These are phyloP conservation scores for Toxoplasma gondii DNA, from an alignment of 169 alveolate species.

Conservation along the genomic window DNA sequence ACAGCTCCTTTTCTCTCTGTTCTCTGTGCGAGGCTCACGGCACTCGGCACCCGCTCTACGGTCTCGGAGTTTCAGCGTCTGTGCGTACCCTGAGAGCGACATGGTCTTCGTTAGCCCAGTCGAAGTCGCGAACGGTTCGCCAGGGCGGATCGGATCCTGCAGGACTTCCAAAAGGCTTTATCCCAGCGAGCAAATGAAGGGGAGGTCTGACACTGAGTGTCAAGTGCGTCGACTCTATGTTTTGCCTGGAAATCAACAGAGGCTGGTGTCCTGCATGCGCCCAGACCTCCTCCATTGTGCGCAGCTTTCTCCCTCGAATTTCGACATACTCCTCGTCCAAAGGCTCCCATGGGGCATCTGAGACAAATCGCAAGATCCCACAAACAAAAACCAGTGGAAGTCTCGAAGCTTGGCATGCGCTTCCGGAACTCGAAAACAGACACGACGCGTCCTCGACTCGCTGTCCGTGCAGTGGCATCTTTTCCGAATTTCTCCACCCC, in stretches of 20 bases:
- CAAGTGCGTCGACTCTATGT: not conserved
- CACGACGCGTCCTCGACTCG: too few relatives aligned
- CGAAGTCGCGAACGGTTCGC: conserved; percentile 23
- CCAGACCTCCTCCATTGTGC: not conserved
- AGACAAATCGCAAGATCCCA: not conserved
- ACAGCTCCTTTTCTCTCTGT: too few relatives aligned
- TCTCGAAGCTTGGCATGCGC: too few relatives aligned
- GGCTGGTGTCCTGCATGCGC: conserved; percentile 15
- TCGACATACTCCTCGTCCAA: conserved; percentile 5
- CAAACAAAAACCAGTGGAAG: too few relatives aligned
- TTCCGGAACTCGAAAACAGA: too few relatives aligned
- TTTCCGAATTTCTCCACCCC: too few relatives aligned
- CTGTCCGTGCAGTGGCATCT: too few relatives aligned
- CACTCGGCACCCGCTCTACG: too few relatives aligned
- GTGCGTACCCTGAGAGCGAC: conserved; percentile 32
- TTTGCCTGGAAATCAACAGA: conserved; percentile 1
- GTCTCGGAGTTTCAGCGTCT: too few relatives aligned
- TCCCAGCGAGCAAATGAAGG: not conserved
- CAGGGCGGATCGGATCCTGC: conserved; percentile 15
- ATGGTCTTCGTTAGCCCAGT: conserved; percentile 51
- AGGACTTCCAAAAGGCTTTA: not conserved
- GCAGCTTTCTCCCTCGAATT: conserved; percentile 12
- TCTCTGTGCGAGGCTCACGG: too few relatives aligned
- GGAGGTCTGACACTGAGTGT: not conserved
- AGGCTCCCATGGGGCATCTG: conserved; percentile 45